Evolutionary conservation across 1,139 yeast genomes (phyloP), one percentile per base, ranked within the genome.

Genomic region (Candida sanyaensis): DNA sequence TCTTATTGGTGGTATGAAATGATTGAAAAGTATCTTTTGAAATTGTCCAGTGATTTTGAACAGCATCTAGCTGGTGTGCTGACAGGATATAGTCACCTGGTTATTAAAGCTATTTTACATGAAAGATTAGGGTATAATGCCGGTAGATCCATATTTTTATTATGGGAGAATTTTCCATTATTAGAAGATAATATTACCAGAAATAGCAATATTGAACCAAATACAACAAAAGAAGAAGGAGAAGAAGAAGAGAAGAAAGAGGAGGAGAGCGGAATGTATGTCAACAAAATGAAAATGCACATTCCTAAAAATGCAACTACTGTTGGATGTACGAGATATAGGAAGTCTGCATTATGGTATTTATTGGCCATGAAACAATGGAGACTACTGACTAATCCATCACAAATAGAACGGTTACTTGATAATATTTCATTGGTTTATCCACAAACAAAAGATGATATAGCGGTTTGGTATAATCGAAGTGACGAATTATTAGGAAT

Each of bases 341-440:
- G 97, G 48, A 90, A 89, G 60, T 83, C 93, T 1, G 83, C 90
- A 0, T 73, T 92, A 31, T 92, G 97, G 92, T 78, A 80, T 57
- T 65, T 91, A 17, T 65, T 92, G 26, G 85, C 97, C 0, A 86
- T 92, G 5, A 81, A 81, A 49, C 89, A 87, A 59, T 86, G 96
- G 91, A 50, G 66, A n/a, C 55, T 58, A 5, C 56, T 73, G 37
- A 61, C 66, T 8, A 62, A 68, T 43, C 44, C 54, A 30, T 44
- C 52, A 4, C 77, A 73, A 47, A 59, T 66, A 1, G 48, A 55
- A 41, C 49, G 53, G 11, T 58, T 71, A 40, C 42, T 67, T 29
- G 40, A 53, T 12, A 71, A 72, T 48, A 58, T 73, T 12, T 48
- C 54, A 12, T 50, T 54, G 23, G 56, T 59, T 13, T 73, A 61